These are phyloP conservation scores for Ogataea trehaloabstinens DNA, from an alignment of 805 yeast genomes.

Conservation along the genomic window DNA sequence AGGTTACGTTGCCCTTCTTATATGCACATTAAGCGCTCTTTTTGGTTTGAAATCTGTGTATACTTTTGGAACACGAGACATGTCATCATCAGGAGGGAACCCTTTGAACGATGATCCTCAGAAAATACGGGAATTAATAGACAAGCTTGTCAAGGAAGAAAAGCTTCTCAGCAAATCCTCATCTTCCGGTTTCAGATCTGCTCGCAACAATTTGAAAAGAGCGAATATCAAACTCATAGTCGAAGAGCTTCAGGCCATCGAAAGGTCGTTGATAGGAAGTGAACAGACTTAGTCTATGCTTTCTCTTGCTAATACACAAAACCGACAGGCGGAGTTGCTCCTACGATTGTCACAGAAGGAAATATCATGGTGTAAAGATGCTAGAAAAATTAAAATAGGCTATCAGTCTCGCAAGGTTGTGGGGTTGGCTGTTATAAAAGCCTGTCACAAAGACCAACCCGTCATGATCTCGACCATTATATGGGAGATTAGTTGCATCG, in stretches of 20 bases:
- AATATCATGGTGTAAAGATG: background rate
- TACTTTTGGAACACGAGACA: conserved; percentile 65
- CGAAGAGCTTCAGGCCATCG: conserved; percentile 22
- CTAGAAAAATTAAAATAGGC: background rate
- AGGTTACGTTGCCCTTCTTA: conserved; percentile 62
- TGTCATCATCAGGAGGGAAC: conserved; percentile 43
- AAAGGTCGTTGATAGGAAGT: conserved; percentile 15
- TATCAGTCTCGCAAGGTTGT: background rate
- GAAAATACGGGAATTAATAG: conserved; percentile 12
- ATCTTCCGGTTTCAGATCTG: background rate
- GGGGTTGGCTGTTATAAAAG: background rate
- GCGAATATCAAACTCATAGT: conserved; percentile 15
- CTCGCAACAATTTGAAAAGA: conserved; percentile 3
- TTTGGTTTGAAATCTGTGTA: conserved; percentile 61
- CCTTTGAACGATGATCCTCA: conserved; percentile 14
- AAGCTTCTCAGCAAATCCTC: conserved; percentile 2
- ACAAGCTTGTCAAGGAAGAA: conserved; percentile 15
- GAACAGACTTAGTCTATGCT: too few species aligned
- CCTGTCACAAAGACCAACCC: too few species aligned
- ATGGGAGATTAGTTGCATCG: background rate
- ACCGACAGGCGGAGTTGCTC: too few species aligned
- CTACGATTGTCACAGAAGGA: too few species aligned
- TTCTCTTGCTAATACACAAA: too few species aligned
- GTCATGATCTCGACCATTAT: background rate
- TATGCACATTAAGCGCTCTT: conserved; percentile 55